Evolutionary conservation across 495 filamentous ascomycete species (phyloP), one percentile per base, ranked within the genome.

Genomic region (Sabuloglossum arenarium): DNA sequence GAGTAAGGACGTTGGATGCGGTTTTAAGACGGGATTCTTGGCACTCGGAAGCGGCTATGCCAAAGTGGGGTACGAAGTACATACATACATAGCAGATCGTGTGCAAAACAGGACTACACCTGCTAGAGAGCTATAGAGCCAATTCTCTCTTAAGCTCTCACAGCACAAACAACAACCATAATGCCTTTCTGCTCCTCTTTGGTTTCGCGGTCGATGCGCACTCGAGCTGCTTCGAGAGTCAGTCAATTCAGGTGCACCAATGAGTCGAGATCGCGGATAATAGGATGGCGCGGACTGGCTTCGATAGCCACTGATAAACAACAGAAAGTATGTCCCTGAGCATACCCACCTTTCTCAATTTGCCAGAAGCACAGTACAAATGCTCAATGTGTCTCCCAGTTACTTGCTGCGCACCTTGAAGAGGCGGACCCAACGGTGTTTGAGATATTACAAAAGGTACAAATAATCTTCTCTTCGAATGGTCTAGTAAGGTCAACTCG

Each of bases 361-460:
- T 39, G 23, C 24, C 16, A 27, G 27, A 64, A 39, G 66, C 59
- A 21, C 34, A 39, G 66, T 60, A 21, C 34, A 56, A 42, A 52
- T 56, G 21, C 1, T 19, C 43, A 43, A 16, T 55, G 53, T 32
- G 23, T 45, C 39, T 51, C 19, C 42, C 63, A 97, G 91, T 69
- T 96, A 43, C 82, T 98, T 49, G 75, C 83, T 30, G 75, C 85
- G 25, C 73, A 79, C 60, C 74, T 98, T 37, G 73, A 91, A 65
- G 77, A 89, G 61, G 86, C 86, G 39, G 91, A 99, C 70, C 88
- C 89, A 24, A 69, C 80, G 47, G 79, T 97, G 56, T 90, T 77
- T 65, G 78, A 81, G 24, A 96, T 97, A 61, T 78, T 98, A 59
- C 79, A 93, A 69, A 89, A 88, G 75, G 89, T 95, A 69, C 3